Evolutionary conservation across 768 basidiomycete species (phyloP), one percentile per base, ranked within the genome.

Genomic region (Fomitopsis serialis): DNA sequence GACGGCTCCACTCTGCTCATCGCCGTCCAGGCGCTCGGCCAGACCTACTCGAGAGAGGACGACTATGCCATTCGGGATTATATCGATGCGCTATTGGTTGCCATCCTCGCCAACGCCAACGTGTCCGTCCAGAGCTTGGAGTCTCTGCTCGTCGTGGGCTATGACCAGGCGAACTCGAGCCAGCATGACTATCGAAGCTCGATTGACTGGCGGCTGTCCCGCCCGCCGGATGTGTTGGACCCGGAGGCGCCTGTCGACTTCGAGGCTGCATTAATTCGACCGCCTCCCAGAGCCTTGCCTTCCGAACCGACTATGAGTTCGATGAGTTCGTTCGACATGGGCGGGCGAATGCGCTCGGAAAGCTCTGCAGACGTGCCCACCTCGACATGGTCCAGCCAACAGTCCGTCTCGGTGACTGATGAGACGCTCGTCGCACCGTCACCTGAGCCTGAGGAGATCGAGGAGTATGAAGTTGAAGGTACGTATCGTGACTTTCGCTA

Each of bases 131-230:
- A 82, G 59, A 80, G 81, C 0, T 70, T 89, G 10, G 85, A 89
- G 40, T 76, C 72, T 15, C 72, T 91, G 22, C 68, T 87, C 24
- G 69, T 76, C 0, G 66, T 89, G 17, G 87, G 87, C 3, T 79
- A 84, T 53, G 83, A 88, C 50, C 88, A 91, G 67, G 84, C 80
- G 2, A 81, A 85, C 13, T 70, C 85, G 36, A 80, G 83, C 19
- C 79, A 81, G 64, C 82, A 78, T 50, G 85, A 87, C 54, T 89
- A 89, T 68, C 81, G 76, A 52, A 82, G 80, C 5, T 86, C 88
- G 1, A 89, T 89, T 51, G 85, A 88, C 53, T 85, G 85, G 84
- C 77, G 89, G 21, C 79, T 81, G 73, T 89, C 87, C 15, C 72
- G 27, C 48, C 61, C 52, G 65, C 58, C 12, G 43, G 58, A 47